phyloP scores from a whole-genome alignment of 1,139 yeast genomes.

The Yamadazyma diddensiae region DNA sequence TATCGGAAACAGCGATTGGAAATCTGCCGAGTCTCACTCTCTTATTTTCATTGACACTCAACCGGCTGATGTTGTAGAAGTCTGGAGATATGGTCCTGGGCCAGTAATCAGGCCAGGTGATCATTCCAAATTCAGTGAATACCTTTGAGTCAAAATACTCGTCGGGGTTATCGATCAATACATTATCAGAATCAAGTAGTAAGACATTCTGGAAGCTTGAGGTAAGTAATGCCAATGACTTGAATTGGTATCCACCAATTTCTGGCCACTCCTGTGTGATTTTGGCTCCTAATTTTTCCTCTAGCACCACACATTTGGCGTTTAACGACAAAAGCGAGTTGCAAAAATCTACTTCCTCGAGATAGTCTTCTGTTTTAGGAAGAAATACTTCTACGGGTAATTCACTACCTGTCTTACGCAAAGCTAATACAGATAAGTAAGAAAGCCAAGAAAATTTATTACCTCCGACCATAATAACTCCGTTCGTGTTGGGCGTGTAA shows the following conservation, averaged over 20 bases:
- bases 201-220: slow-evolving; percentile 43
- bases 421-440: slow-evolving; percentile 30
- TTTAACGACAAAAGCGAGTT: slow-evolving; percentile 22
- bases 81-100: slow-evolving; percentile 66
- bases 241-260: slow-evolving; percentile 37
- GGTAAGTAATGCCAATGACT: slow-evolving; percentile 31
- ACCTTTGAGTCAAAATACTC: slow-evolving; percentile 51
- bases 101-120: slow-evolving; percentile 88
- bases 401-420: slow-evolving; percentile 34
- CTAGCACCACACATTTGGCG: slow-evolving; percentile 32
- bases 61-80: slow-evolving; percentile 64
- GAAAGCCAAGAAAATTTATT: slow-evolving; percentile 39
- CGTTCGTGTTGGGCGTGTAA: slow-evolving; percentile 25
- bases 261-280: slow-evolving; percentile 33
- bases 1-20: slow-evolving; percentile 7
- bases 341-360: slow-evolving; percentile 27
- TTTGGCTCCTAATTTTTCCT: slow-evolving; percentile 33
- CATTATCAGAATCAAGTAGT: slow-evolving; percentile 43
- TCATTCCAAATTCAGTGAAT: slow-evolving; percentile 54
- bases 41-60: slow-evolving; percentile 25
- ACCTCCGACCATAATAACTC: slow-evolving; percentile 41
- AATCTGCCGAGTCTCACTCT: slow-evolving; percentile 20
- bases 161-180: slow-evolving; percentile 36
- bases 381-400: slow-evolving; percentile 38
- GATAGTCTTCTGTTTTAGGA: slow-evolving; percentile 33